phyloP scores from a whole-genome alignment of 2,329 filamentous ascomycete genomes.

The Alternaria alternata region DNA sequence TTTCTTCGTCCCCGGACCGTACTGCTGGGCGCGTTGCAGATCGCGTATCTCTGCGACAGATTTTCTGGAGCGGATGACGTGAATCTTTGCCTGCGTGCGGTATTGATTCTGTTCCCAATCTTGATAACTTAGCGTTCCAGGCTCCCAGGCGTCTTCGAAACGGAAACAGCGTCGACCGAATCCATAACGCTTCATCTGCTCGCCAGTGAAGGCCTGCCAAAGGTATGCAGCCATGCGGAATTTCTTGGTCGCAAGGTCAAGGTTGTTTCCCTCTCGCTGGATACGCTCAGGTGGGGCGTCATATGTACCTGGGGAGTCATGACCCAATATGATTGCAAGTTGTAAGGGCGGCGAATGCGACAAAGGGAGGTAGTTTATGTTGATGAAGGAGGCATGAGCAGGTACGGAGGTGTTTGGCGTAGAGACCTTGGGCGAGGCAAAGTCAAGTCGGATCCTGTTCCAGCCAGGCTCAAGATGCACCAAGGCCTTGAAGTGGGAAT shows the following conservation, averaged over 20 bases:
- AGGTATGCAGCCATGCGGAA: conserved; percentile 95
- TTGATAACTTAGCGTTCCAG: conserved; percentile 77
- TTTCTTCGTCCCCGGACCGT: conserved; percentile 71
- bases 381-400: conserved; percentile 80
- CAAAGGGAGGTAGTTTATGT: conserved; percentile 85
- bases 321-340: conserved; percentile 84
- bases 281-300: conserved; percentile 80
- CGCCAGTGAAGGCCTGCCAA: conserved; percentile 96
- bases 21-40: conserved; percentile 80
- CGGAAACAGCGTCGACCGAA: conserved; percentile 86
- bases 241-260: conserved; percentile 84
- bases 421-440: conserved; percentile 80
- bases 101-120: conserved; percentile 76
- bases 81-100: conserved; percentile 90
- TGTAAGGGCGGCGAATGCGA: conserved; percentile 83
- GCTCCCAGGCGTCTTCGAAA: conserved; percentile 94
- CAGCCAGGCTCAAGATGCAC: conserved; percentile 90
- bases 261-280: conserved; percentile 80
- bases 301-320: conserved; percentile 85
- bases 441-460: conserved; percentile 88
- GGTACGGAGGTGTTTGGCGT: conserved; percentile 71
- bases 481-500: conserved; percentile 90
- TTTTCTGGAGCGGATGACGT: conserved; percentile 82
- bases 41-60: conserved; percentile 85
- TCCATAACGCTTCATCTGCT: conserved; percentile 92